Evolutionary conservation across 306 rosid genomes (phyloP).

Genomic region (Quillaja saponaria): DNA sequence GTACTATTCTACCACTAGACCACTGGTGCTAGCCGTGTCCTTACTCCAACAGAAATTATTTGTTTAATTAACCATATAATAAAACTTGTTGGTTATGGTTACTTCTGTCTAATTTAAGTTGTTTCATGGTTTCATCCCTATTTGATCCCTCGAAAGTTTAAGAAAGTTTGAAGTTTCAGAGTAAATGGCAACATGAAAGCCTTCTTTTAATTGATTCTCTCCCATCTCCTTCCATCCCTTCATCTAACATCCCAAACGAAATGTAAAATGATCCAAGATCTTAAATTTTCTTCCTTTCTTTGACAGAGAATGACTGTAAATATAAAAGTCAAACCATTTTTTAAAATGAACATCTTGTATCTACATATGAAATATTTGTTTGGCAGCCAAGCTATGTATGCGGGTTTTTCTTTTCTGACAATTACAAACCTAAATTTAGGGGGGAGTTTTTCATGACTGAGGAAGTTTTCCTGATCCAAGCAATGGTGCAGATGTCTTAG

Average conservation of each 20-base stretch:
- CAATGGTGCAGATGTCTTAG: constrained; percentile 6
- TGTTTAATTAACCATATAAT: too few species aligned
- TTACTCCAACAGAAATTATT: background rate
- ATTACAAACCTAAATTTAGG: too few species aligned
- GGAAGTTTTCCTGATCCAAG: too few species aligned
- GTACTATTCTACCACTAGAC: constrained; percentile 27
- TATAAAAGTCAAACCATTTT: background rate
- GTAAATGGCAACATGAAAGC: background rate
- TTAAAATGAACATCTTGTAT: constrained; percentile 1
- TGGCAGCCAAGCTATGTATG: background rate
- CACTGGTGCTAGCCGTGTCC: background rate
- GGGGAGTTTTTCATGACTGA: too few species aligned
- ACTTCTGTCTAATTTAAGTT: too few species aligned
- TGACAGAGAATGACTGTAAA: background rate
- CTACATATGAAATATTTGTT: too few species aligned
- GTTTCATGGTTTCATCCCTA: background rate
- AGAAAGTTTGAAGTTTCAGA: background rate
- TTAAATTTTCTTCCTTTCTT: background rate
- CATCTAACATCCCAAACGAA: background rate
- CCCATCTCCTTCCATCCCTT: background rate
- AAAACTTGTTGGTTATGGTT: too few species aligned
- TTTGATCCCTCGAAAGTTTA: background rate
- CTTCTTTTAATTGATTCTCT: background rate
- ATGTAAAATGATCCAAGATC: background rate
- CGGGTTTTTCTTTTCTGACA: background rate